Evolutionary conservation across 805 yeast genomes (phyloP), one percentile per base, ranked within the genome.

Genomic region (Sugiyamaella floridensis): DNA sequence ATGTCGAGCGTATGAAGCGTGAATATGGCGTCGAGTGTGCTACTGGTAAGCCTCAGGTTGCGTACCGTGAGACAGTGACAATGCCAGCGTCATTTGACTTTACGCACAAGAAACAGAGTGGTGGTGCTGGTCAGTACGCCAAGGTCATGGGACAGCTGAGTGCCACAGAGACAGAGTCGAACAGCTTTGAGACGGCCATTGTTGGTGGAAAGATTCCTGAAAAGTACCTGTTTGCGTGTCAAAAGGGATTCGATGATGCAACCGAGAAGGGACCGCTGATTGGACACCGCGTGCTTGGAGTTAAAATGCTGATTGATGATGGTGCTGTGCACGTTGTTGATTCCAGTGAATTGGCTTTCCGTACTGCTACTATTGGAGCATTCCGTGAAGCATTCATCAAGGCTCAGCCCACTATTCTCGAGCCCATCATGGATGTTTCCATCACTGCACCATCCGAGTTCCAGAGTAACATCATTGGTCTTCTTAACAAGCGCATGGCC

Each of bases 91-190:
- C 81, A 12, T 92, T 93, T 66, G 98, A 93, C 69, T 89, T 85
- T 74, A 85, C 96, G 28, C 98, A 92, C 77, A 93, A 93, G 80
- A 92, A 89, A 69, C 99, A 93, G 76, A 80, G 92, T 66, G 99
- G 99, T 71, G 99, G 99, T 80, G 95, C 98, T 60, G 99, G 99
- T 74, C 99, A 93, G 77, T 93, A 83, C 68, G 99, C 96, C 71
- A 84, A 90, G 75, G 97, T 92, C 65, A 85, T 89, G 71, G 98
- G 99, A 68, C 71, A 67, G 43, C 58, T 55, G 16, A 48, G 52
- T 8, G 60, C 55, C 14, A 52, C 61, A 11, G 63, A 64, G 48
- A 52, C 54, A 40, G 66, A 63, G 48, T 48, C 56, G 28, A 90
- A 90, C 70, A 74, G 74, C 60, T 93, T 92, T 71, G 81, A 85